These are phyloP conservation scores for Alloascoidea africana DNA, from an alignment of 805 yeast genomes.

Conservation along the genomic window DNA sequence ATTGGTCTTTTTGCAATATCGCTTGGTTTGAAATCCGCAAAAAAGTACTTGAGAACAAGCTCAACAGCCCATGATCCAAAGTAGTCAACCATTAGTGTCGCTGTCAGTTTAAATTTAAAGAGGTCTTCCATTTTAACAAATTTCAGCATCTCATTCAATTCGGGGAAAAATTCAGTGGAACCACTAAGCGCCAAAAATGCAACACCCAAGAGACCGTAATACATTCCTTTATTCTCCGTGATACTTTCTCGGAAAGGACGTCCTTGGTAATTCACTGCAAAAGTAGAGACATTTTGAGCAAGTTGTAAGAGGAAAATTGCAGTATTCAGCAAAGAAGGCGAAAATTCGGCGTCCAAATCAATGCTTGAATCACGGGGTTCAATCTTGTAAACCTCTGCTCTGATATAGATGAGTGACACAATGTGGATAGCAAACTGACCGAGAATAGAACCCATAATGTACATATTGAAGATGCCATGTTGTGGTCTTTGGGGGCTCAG, in stretches of 20 bases:
- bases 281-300: slow-evolving; percentile 94
- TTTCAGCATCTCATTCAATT: slow-evolving; percentile 80
- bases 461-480: slow-evolving; percentile 87
- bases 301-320: slow-evolving; percentile 90
- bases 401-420: slow-evolving; percentile 64
- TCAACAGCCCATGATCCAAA: slow-evolving; percentile 68
- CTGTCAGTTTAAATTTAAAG: slow-evolving; percentile 69
- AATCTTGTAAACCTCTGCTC: slow-evolving; percentile 64
- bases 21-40: slow-evolving; percentile 84
- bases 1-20: slow-evolving; percentile 63
- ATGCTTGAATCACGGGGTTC: slow-evolving; percentile 90
- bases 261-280: slow-evolving; percentile 96
- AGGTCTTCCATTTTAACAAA: slow-evolving; percentile 70
- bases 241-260: slow-evolving; percentile 90
- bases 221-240: slow-evolving; percentile 89
- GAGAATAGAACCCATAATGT: slow-evolving; percentile 94
- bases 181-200: slow-evolving; percentile 81
- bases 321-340: slow-evolving; percentile 85
- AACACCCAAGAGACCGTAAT: slow-evolving; percentile 85
- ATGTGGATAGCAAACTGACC: slow-evolving; percentile 95
- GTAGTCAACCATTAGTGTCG: slow-evolving; percentile 61
- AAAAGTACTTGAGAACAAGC: slow-evolving; percentile 62
- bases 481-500: slow-evolving; percentile 92
- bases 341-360: slow-evolving; percentile 78
- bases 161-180: slow-evolving; percentile 90